phyloP scores from a whole-genome alignment of 768 basidiomycete species.

The Tricholoma saponaceum region DNA sequence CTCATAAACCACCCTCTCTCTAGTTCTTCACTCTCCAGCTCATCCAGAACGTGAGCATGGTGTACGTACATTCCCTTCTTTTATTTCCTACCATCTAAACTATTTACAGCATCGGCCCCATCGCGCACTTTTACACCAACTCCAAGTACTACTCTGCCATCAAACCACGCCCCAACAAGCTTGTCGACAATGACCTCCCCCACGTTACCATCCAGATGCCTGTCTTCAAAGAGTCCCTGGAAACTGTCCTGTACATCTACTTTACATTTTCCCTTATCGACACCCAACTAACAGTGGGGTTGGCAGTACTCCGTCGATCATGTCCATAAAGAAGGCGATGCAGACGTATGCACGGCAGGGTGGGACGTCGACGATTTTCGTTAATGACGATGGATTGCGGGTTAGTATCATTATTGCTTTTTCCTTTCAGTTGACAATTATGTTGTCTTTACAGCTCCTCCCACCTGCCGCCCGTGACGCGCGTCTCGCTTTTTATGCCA shows the following conservation, averaged over 20 bases:
- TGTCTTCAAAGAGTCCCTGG: conserved; percentile 79
- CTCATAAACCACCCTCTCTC: conserved; percentile 18
- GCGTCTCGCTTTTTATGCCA: conserved; percentile 67
- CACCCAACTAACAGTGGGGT: neutral
- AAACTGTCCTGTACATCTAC: conserved; percentile 57
- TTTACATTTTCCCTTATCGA: neutral
- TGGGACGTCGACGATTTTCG: conserved; percentile 69
- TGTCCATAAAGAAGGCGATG: conserved; percentile 77
- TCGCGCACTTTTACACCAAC: conserved; percentile 74
- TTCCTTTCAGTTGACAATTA: too few relatives aligned
- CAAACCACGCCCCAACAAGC: conserved; percentile 45
- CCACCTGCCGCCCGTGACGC: conserved; percentile 53
- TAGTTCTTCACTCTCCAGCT: conserved; percentile 80
- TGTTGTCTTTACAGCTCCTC: conserved; percentile 47
- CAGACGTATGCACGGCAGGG: conserved; percentile 86
- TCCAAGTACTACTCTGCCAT: conserved; percentile 77
- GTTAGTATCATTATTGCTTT: conserved; percentile 7
- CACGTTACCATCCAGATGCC: conserved; percentile 83
- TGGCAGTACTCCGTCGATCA: conserved; percentile 60
- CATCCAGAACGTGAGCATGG: conserved; percentile 62
- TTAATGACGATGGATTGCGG: conserved; percentile 76
- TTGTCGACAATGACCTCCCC: conserved; percentile 54
- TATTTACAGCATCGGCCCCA: conserved; percentile 57
- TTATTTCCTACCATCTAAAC: neutral
- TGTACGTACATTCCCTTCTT: conserved; percentile 39